Conservation (phyloP, 139 green algal species). For the Monoraphidium neglectum region DNA sequence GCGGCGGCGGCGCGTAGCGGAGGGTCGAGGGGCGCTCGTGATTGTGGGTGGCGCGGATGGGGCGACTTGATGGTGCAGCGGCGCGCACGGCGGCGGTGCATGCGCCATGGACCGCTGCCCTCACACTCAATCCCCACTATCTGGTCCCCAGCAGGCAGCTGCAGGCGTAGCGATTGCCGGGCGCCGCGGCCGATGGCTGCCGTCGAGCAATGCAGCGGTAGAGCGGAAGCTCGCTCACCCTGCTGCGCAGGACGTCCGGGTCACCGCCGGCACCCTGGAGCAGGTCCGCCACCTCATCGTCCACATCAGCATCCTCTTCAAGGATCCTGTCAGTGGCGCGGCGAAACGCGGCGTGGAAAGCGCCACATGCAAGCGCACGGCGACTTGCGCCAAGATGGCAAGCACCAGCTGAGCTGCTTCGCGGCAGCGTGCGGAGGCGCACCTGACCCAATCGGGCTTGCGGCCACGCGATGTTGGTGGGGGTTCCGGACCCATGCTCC, state of each 20-base stretch:
- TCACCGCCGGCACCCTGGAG: slow-evolving; percentile 54
- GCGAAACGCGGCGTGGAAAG: too few species aligned
- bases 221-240: too few species aligned
- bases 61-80: background rate
- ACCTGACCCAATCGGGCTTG: slow-evolving; percentile 34
- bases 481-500: slow-evolving; percentile 14
- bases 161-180: background rate
- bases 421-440: background rate
- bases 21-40: too few species aligned
- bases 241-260: slow-evolving; percentile 52
- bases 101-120: background rate
- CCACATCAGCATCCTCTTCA: slow-evolving; percentile 57
- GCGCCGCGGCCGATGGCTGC: background rate
- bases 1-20: too few species aligned
- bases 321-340: too few species aligned
- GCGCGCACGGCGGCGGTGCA: too few species aligned
- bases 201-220: background rate
- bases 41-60: too few species aligned
- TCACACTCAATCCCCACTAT: background rate
- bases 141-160: background rate
- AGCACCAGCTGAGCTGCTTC: background rate
- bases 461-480: background rate
- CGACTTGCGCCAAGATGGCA: too few species aligned
- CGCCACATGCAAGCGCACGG: too few species aligned
- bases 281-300: slow-evolving; percentile 52